Evolutionary conservation across 257 asterid species (phyloP), one percentile per base, ranked within the genome.

Genomic region (Fraxinus excelsior): DNA sequence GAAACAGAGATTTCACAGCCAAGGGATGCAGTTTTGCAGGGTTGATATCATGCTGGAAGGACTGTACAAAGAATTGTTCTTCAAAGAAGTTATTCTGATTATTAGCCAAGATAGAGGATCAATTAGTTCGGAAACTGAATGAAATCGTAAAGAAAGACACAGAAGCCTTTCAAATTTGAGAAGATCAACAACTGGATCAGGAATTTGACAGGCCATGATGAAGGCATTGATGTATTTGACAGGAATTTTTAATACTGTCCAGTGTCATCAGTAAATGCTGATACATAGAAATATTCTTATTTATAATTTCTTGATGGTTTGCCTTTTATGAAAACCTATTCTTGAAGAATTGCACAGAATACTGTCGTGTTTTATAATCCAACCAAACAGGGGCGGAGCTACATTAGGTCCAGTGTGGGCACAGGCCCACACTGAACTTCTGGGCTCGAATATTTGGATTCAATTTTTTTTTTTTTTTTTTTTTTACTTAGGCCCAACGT

Each of bases 11-110:
- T 71, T 29, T 82, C 91, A 58, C 84, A 81, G 83, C 84, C 89
- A 14, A 83, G 64, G 38, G 90, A 85, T 38, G 84, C 78, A 13
- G 91, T 5, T 65, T 81, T 4, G 82, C 80, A 6, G 92, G 93
- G 53, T 82, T 89, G 83, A 66, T 92, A 40, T 82, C 94, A 18
- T 90, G 97, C 86, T 87, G 89, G 94, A 37, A 78, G 67, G 84
- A 87, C 28, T 88, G 97, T 74, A 79, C 90, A 68, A 88, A 82
- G 74, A 79, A 58, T 49, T 81, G 87, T 65, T 75, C 91, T 82
- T 72, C 89, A n/a, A 80, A 76, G 81, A 87, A 80, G 78, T 31
- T 69, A 25, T 44, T 80, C 60, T 79, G 74, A 66, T 38, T 46
- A 8, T 44, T 28, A 19, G 4, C 25, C 18, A 68, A 12, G 51